Conservation (phyloP, 2,329 filamentous ascomycete genomes). For the Fusarium equiseti region DNA sequence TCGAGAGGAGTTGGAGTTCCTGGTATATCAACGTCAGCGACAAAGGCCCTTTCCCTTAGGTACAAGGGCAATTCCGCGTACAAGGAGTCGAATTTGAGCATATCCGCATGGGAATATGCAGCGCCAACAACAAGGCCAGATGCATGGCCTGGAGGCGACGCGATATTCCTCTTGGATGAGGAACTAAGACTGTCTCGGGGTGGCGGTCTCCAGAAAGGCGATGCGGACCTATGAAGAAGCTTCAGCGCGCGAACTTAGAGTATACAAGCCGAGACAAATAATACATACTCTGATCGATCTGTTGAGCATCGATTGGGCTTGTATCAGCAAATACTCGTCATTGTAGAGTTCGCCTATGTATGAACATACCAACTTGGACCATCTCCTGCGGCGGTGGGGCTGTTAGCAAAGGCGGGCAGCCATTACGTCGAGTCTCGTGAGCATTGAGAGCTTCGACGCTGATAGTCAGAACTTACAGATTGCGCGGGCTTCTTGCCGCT, state of each 20-base stretch:
- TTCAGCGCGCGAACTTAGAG: slow-evolving; percentile 45
- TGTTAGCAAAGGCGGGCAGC: slow-evolving; percentile 50
- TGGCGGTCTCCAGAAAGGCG: slow-evolving; percentile 87
- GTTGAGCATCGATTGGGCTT: slow-evolving; percentile 39
- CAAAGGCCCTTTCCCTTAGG: not conserved
- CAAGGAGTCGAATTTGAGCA: slow-evolving; percentile 87
- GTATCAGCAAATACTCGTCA: slow-evolving; percentile 43
- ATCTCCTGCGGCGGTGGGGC: slow-evolving; percentile 81
- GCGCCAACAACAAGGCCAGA: slow-evolving; percentile 87
- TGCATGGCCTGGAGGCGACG: slow-evolving; percentile 62
- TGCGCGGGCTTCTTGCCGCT: slow-evolving; percentile 77
- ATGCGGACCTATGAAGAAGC: slow-evolving; percentile 72
- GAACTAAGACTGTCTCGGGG: slow-evolving; percentile 58
- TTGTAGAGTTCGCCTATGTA: slow-evolving; percentile 24
- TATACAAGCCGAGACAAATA: slow-evolving; percentile 14
- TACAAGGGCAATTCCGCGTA: slow-evolving; percentile 57
- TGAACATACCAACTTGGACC: slow-evolving; percentile 92
- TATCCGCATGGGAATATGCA: slow-evolving; percentile 95
- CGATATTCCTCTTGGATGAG: slow-evolving; percentile 63
- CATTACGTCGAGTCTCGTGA: slow-evolving; percentile 45
- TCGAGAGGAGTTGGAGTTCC: slow-evolving; percentile 71
- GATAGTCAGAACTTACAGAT: slow-evolving; percentile 67
- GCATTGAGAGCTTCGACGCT: slow-evolving; percentile 30
- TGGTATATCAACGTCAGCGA: slow-evolving; percentile 49
- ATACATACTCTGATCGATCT: slow-evolving; percentile 74